phyloP scores from a whole-genome alignment of 129 eudicot species.

The Escallonia herrerae region DNA sequence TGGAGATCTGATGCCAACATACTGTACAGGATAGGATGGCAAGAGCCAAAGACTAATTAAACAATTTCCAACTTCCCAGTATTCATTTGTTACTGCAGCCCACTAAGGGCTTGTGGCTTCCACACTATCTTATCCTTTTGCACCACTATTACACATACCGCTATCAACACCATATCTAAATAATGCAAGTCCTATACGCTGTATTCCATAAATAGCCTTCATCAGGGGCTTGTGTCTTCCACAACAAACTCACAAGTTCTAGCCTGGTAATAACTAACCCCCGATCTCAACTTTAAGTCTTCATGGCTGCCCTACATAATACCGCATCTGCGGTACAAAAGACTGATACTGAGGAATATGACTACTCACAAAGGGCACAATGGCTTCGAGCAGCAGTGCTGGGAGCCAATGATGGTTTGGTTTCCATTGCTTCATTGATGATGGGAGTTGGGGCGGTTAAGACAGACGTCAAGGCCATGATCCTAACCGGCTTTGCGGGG shows the following conservation, averaged over 20 bases:
- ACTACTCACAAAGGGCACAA: conserved; percentile 35
- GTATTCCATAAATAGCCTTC: conserved; percentile 20
- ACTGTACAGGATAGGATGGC: too few relatives aligned
- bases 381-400: conserved; percentile 49
- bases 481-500: conserved; percentile 34
- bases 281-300: conserved; percentile 2
- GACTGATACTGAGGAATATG: conserved; percentile 11
- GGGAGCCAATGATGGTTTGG: conserved; percentile 44
- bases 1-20: too few relatives aligned
- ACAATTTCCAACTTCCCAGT: too few relatives aligned
- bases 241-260: conserved; percentile 10
- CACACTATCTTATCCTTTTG: conserved; percentile 29
- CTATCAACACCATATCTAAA: conserved; percentile 1
- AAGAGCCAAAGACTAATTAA: too few relatives aligned
- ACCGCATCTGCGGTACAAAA: conserved; percentile 6
- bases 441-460: conserved; percentile 35
- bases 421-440: conserved; percentile 40
- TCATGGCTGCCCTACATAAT: conserved; percentile 28
- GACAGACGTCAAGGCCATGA: conserved; percentile 34
- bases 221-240: conserved; percentile 10
- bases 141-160: conserved; percentile 15
- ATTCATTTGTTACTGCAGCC: neutral
- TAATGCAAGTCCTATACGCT: neutral
- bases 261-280: neutral
- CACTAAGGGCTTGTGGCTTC: conserved; percentile 24